A percentile compares a stretch with the other conserved stretches of the same genome.
phyloP scores from a whole-genome alignment of 192 early-diverging fungal genomes.

The Podila epigama region DNA sequence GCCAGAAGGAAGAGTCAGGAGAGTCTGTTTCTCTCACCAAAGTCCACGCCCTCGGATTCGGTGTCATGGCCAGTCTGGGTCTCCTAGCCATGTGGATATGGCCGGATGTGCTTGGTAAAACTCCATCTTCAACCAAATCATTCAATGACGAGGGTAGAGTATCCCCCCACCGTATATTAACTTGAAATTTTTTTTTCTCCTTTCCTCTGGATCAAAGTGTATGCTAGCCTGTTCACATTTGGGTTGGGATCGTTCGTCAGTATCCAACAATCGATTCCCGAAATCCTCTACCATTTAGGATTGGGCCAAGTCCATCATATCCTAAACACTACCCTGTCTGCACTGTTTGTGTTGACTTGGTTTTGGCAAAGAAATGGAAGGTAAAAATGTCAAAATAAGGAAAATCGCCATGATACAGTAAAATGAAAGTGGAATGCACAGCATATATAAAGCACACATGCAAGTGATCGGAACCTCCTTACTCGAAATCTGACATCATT shows the following conservation, averaged over 20 bases:
- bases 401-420: background rate
- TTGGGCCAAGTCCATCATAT: slow-evolving; percentile 9
- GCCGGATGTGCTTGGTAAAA: slow-evolving; percentile 46
- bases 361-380: slow-evolving; percentile 43
- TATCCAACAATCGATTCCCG: slow-evolving; percentile 39
- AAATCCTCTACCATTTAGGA: slow-evolving; percentile 18
- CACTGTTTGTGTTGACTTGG: slow-evolving; percentile 34
- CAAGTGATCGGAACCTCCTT: background rate
- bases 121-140: background rate
- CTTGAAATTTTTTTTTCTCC: background rate
- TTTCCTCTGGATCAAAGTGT: slow-evolving; percentile 16
- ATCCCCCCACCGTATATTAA: too few relatives aligned
- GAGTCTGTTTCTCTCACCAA: slow-evolving; percentile 33
- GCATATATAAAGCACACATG: background rate
- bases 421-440: background rate
- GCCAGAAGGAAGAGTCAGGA: slow-evolving; percentile 38
- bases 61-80: slow-evolving; percentile 46
- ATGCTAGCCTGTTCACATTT: slow-evolving; percentile 41
- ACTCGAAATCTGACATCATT: background rate
- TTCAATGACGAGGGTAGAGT: background rate
- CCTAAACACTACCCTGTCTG: slow-evolving; percentile 20
- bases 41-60: slow-evolving; percentile 45
- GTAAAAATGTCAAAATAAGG: background rate
- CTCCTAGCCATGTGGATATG: slow-evolving; percentile 51
- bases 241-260: slow-evolving; percentile 50